Percentiles rank a stretch among this genome's conserved stretches.
Evolutionary conservation across 2,329 filamentous ascomycete genomes (phyloP).

Genomic region (Sporothrix curviconia): DNA sequence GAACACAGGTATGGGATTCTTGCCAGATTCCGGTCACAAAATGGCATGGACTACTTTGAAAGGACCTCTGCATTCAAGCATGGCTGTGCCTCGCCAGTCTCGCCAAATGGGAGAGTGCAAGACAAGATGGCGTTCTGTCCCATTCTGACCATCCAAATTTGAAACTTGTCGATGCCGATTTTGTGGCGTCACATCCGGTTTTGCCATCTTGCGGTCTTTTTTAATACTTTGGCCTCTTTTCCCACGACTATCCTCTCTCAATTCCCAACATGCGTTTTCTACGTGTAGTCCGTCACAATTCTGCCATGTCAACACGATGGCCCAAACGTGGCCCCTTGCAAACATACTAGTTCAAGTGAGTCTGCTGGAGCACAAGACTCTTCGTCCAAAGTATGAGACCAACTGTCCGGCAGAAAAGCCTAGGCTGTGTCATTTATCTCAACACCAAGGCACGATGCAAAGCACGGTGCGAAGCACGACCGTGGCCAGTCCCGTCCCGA

Average conservation of each 20-base stretch:
- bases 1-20: slow-evolving; percentile 12
- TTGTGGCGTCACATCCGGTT: background rate
- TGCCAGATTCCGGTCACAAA: slow-evolving; percentile 5
- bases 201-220: background rate
- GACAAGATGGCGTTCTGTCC: background rate
- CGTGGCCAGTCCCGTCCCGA: background rate
- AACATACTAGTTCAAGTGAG: too few relatives aligned
- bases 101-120: background rate
- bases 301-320: background rate
- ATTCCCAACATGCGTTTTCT: background rate
- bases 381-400: too few relatives aligned
- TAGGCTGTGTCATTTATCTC: background rate
- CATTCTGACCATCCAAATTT: background rate
- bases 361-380: too few relatives aligned
- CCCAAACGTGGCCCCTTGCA: too few relatives aligned
- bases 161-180: slow-evolving; percentile 1
- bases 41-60: background rate
- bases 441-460: slow-evolving; percentile 6
- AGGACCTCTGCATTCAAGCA: background rate
- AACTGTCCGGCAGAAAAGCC: too few relatives aligned
- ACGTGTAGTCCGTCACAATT: background rate
- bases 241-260: background rate
- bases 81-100: slow-evolving; percentile 1
- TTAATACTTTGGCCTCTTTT: background rate
- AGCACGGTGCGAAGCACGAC: background rate